Percentiles rank a stretch among this genome's conserved stretches.
Evolutionary conservation across 2,329 filamentous ascomycete species (phyloP).

Genomic region (Fusarium anthophilum): DNA sequence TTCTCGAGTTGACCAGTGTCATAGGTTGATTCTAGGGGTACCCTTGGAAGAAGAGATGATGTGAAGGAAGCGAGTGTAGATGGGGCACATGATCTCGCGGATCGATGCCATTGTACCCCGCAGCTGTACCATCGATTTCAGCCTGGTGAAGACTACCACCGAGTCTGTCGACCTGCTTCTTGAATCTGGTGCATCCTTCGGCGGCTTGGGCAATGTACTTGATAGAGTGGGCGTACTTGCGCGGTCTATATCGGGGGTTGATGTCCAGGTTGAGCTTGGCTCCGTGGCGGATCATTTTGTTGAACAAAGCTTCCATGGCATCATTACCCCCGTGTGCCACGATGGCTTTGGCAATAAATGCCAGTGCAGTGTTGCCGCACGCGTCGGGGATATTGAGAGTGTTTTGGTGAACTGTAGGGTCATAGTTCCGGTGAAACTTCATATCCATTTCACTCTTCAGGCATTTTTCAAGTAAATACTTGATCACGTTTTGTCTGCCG

Average conservation of each 20-base stretch:
- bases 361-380: neutral
- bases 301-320: neutral
- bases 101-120: too few species aligned
- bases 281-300: neutral
- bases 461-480: neutral
- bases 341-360: neutral
- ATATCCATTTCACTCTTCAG: neutral
- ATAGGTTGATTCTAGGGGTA: neutral
- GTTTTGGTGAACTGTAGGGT: neutral
- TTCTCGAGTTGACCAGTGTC: neutral
- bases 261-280: slow-evolving; percentile 7
- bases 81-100: neutral
- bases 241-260: neutral
- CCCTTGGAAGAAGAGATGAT: neutral
- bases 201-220: neutral
- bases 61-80: neutral
- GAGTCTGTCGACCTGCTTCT: neutral
- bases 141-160: neutral
- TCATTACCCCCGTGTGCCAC: neutral
- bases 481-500: neutral
- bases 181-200: neutral
- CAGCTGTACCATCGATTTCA: neutral
- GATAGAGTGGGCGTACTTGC: neutral
- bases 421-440: neutral
- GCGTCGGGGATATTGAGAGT: neutral